A percentile compares a stretch with the other conserved stretches of the same genome.
These are phyloP conservation scores for Sporisorium iseilematis-ciliati DNA, from an alignment of 1,284 basidiomycete genomes.

Conservation along the genomic window DNA sequence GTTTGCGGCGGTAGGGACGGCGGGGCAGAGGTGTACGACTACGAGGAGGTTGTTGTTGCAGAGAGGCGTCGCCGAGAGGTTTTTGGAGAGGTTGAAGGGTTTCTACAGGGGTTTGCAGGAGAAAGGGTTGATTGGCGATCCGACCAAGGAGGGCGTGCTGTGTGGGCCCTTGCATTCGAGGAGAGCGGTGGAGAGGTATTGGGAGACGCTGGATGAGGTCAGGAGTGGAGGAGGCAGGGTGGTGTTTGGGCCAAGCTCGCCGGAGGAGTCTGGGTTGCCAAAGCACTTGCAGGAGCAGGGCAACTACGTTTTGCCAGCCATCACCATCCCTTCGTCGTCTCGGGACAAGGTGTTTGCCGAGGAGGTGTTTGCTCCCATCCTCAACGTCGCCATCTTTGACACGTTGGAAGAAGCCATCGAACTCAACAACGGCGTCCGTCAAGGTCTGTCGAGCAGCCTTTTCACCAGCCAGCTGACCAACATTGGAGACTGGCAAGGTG, in stretches of 20 bases:
- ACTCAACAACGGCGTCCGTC: conserved; percentile 92
- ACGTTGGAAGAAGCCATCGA: conserved; percentile 88
- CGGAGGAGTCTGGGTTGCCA: conserved; percentile 70
- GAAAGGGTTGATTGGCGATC: conserved; percentile 79
- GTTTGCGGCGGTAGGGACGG: conserved; percentile 93
- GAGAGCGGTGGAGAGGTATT: conserved; percentile 78
- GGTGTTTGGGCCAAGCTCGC: conserved; percentile 76
- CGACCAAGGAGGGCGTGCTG: conserved; percentile 79
- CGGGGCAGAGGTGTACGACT: conserved; percentile 93
- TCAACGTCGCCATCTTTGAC: conserved; percentile 89
- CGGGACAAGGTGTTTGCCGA: conserved; percentile 79
- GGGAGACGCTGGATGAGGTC: conserved; percentile 77
- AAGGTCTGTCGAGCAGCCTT: conserved; percentile 87
- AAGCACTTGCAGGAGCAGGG: conserved; percentile 72
- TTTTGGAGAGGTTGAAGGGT: conserved; percentile 80
- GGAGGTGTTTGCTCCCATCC: conserved; percentile 87
- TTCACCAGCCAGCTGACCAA: conserved; percentile 76
- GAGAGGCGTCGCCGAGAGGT: conserved; percentile 79
- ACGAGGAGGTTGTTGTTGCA: conserved; percentile 91
- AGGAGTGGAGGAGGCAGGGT: conserved; percentile 80
- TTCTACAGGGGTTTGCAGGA: conserved; percentile 76
- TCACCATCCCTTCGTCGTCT: conserved; percentile 77
- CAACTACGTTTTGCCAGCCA: conserved; percentile 88
- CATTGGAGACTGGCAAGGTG: conserved; percentile 56
- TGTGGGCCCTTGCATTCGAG: conserved; percentile 87